Percentiles rank a stretch among this genome's conserved stretches.
These are phyloP conservation scores for Aphanomyces astaci DNA, from an alignment of 352 stramenopile species.

Conservation along the genomic window DNA sequence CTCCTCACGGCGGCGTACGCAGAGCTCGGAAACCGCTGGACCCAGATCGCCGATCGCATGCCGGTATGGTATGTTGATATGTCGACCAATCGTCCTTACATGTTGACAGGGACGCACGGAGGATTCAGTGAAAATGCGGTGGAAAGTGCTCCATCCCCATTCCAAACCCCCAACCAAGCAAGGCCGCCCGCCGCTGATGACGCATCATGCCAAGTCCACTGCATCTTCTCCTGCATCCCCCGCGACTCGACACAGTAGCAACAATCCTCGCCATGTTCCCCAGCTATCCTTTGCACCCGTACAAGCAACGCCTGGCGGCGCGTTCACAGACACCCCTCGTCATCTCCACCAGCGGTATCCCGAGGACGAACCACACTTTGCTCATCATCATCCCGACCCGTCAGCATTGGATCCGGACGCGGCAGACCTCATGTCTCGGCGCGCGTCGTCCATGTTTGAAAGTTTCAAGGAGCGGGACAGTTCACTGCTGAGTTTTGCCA, in stretches of 20 bases:
- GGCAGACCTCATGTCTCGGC: background rate
- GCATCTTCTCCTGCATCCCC: background rate
- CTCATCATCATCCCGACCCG: background rate
- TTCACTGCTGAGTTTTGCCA: slow-evolving; percentile 20
- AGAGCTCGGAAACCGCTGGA: slow-evolving; percentile 92
- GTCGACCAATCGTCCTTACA: too few species aligned
- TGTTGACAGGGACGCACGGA: slow-evolving; percentile 58
- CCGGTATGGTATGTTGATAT: slow-evolving; percentile 10
- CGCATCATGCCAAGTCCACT: background rate
- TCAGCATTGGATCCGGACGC: background rate
- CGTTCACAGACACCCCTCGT: background rate
- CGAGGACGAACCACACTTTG: background rate
- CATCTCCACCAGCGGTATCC: background rate
- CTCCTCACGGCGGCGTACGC: slow-evolving; percentile 88
- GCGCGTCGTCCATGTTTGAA: slow-evolving; percentile 17
- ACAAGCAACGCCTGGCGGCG: too few species aligned
- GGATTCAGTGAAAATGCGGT: slow-evolving; percentile 83
- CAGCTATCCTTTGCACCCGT: too few species aligned
- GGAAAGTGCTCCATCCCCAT: slow-evolving; percentile 63
- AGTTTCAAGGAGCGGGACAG: slow-evolving; percentile 12
- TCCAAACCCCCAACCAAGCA: slow-evolving; percentile 67
- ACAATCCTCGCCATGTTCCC: too few species aligned
- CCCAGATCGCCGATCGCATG: slow-evolving; percentile 59
- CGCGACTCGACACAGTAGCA: background rate
- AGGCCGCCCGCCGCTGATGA: slow-evolving; percentile 53